Evolutionary conservation across 1,284 basidiomycete genomes (phyloP), one percentile per base, ranked within the genome.

Genomic region (Ustilago tritici): DNA sequence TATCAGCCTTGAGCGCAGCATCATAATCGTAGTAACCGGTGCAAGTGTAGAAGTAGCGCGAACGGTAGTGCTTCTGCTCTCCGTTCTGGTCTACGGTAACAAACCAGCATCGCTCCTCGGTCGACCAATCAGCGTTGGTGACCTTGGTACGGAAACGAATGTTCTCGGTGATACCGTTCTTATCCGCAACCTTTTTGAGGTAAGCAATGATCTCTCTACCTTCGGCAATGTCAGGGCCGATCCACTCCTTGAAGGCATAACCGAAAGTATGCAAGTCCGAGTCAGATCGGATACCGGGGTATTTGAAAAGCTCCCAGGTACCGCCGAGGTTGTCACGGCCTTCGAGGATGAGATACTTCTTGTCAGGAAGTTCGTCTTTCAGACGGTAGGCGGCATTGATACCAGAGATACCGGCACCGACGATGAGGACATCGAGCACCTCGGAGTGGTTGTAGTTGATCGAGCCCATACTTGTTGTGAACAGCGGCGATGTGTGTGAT

Each of bases 21-120:
- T 79, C 35, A 68, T 84, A 85, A 47, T 82, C 72, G 76, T 85
- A 85, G 76, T 85, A 85, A n/a, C 84, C 84, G 32, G 72, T 78
- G 70, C 69, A 71, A 19, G 64, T 64, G 74, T 78, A 78, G 53
- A 84, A 41, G 68, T 76, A 84, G 56, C 76, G 73, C 23, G 74
- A 53, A 23, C 75, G 71, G 67, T 72, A 62, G 19, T 53, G 35
- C 62, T 78, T 70, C 40, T 72, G 53, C 55, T 76, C 40, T 43
- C 72, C 80, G 19, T 62, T 50, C 46, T 61, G 36, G 23, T 78
- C 53, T 32, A 70, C 63, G 19, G 57, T 76, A 55, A 85, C 50
- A 12, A 65, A 72, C 83, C 83, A 85, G 53, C 59, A 59, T 36
- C 75, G 65, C 46, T 83, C 74, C 54, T 78, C 69, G 47, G 74